Evolutionary conservation across 495 filamentous ascomycete species (phyloP).

Genomic region (Terfezia boudieri): DNA sequence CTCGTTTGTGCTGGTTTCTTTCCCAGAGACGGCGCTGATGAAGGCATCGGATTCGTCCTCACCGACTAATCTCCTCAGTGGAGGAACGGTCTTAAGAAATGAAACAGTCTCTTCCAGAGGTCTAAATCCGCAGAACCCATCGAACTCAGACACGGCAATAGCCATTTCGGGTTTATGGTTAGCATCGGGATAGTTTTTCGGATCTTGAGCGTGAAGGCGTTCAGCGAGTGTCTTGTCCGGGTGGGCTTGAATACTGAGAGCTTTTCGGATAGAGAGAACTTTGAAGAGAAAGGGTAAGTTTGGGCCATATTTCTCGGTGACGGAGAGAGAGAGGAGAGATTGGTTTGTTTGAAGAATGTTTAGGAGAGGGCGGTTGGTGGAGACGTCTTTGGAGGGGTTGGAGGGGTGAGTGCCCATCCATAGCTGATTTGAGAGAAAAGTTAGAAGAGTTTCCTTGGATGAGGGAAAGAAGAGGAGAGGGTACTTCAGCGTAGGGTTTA

Average conservation of each 20-base stretch:
- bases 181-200: slow-evolving; percentile 94
- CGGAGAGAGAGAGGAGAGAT: slow-evolving; percentile 46
- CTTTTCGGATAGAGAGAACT: slow-evolving; percentile 81
- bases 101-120: slow-evolving; percentile 67
- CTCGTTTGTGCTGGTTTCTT: slow-evolving; percentile 34
- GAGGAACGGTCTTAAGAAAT: slow-evolving; percentile 52
- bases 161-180: slow-evolving; percentile 99
- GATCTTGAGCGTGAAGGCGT: slow-evolving; percentile 59
- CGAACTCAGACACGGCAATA: slow-evolving; percentile 87
- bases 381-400: slow-evolving; percentile 71
- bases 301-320: slow-evolving; percentile 46
- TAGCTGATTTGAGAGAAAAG: slow-evolving; percentile 29
- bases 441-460: background rate
- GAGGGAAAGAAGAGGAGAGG: slow-evolving; percentile 1
- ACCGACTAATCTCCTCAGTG: slow-evolving; percentile 57
- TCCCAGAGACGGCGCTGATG: slow-evolving; percentile 39
- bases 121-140: slow-evolving; percentile 87
- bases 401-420: slow-evolving; percentile 99
- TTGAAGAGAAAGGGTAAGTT: slow-evolving; percentile 96
- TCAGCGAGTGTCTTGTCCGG: slow-evolving; percentile 96
- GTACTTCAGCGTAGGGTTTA: slow-evolving; percentile 73
- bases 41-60: slow-evolving; percentile 44
- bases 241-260: slow-evolving; percentile 89
- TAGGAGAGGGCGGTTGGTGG: slow-evolving; percentile 65
- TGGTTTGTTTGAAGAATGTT: slow-evolving; percentile 79